Conservation (phyloP, 2,329 filamentous ascomycete genomes). For the Cryoendolithus antarcticus region DNA sequence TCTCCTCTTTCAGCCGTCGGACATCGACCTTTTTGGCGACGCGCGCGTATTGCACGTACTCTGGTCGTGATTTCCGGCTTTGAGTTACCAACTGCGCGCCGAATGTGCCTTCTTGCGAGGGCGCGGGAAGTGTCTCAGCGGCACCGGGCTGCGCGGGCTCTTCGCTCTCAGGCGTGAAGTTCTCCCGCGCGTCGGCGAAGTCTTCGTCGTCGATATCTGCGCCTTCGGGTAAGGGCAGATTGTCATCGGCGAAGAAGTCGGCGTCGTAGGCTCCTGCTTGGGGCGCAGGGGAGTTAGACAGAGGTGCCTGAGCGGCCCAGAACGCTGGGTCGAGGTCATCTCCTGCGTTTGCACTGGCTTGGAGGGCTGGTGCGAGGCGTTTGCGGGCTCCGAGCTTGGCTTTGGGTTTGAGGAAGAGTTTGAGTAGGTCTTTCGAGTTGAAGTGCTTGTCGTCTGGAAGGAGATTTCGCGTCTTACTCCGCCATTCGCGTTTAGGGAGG, state of each 20-base stretch:
- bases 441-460: constrained; percentile 98
- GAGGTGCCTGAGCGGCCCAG: constrained; percentile 53
- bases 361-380: constrained; percentile 10
- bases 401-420: constrained; percentile 88
- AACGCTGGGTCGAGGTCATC: constrained; percentile 90
- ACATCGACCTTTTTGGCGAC: constrained; percentile 58
- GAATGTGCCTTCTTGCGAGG: constrained; percentile 40
- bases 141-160: constrained; percentile 22
- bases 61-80: constrained; percentile 45
- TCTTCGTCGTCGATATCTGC: constrained; percentile 58
- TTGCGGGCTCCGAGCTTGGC: constrained; percentile 63
- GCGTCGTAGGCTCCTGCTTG: constrained; percentile 73
- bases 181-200: constrained; percentile 70
- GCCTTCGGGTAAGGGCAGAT: constrained; percentile 53
- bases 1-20: constrained; percentile 49
- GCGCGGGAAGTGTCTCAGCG: constrained; percentile 12
- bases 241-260: constrained; percentile 92
- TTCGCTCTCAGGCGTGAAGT: constrained; percentile 57
- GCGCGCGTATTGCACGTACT: constrained; percentile 54
- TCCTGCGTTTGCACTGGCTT: constrained; percentile 40
- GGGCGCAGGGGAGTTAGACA: constrained; percentile 38
- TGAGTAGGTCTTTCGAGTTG: constrained; percentile 80
- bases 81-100: constrained; percentile 52
- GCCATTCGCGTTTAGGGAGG: constrained; percentile 88
- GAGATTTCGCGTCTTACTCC: constrained; percentile 81